Evolutionary conservation across 176 grass and related monocot species (phyloP).

Genomic region (Aegilops tauschii): DNA sequence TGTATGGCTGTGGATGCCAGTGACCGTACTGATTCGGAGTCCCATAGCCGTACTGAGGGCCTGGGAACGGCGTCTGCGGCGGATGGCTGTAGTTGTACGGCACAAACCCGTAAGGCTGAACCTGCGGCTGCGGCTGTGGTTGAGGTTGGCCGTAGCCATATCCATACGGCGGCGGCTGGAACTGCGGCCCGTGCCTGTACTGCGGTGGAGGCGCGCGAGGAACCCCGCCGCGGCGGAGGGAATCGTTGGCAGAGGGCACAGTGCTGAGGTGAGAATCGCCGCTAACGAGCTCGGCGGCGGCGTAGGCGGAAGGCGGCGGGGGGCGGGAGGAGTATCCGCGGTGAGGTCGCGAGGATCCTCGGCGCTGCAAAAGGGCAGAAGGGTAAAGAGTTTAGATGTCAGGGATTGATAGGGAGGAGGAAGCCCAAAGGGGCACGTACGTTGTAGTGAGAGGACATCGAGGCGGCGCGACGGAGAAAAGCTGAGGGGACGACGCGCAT

Average conservation of each 20-base stretch:
- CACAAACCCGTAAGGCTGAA: constrained; percentile 25
- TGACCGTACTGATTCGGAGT: constrained; percentile 23
- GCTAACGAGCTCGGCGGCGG: constrained; percentile 22
- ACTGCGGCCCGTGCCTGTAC: constrained; percentile 15
- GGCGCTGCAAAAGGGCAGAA: constrained; percentile 34
- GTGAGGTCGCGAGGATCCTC: constrained; percentile 27
- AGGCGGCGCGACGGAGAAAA: constrained; percentile 33
- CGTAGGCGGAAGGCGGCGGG: constrained; percentile 6
- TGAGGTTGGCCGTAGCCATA: constrained; percentile 31
- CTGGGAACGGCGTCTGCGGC: constrained; percentile 15
- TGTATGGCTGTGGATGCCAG: constrained; percentile 28
- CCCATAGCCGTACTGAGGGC: constrained; percentile 27
- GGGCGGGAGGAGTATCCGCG: constrained; percentile 21
- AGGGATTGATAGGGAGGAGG: background rate
- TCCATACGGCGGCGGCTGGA: constrained; percentile 21
- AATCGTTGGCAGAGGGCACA: constrained; percentile 43
- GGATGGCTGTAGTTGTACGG: constrained; percentile 42
- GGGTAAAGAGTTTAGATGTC: constrained; percentile 15
- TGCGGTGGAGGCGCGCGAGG: constrained; percentile 9
- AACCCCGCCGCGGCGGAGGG: constrained; percentile 18
- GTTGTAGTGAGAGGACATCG: constrained; percentile 44
- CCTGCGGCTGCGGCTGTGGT: background rate
- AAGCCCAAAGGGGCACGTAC: background rate
- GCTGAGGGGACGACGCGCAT: constrained; percentile 28
- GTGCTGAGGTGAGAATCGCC: constrained; percentile 37